These are phyloP conservation scores for Rhizodiscina lignyota DNA, from an alignment of 495 filamentous ascomycete genomes.

Conservation along the genomic window DNA sequence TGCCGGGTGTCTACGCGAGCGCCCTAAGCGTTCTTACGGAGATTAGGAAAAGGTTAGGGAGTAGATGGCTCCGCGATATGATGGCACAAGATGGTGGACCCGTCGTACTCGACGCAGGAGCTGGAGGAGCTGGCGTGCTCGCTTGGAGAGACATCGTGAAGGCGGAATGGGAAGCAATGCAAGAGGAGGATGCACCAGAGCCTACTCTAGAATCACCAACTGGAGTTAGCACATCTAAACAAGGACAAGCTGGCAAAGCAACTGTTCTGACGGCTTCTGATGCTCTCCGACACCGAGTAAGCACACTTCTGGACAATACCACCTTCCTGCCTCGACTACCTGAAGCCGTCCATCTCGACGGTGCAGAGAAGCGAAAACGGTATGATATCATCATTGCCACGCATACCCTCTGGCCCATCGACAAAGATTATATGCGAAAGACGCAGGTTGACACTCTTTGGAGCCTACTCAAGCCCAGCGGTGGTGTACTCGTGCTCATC, in stretches of 20 bases:
- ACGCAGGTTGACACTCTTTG: conserved; percentile 71
- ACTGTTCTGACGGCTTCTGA: conserved; percentile 46
- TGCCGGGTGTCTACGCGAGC: conserved; percentile 68
- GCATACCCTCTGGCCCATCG: conserved; percentile 57
- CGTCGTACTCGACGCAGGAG: conserved; percentile 69
- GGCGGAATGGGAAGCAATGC: conserved; percentile 58
- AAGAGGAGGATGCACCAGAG: conserved; percentile 17
- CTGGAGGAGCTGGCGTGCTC: conserved; percentile 64
- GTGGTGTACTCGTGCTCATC: conserved; percentile 71
- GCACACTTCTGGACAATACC: conserved; percentile 67
- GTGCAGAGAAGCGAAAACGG: conserved; percentile 37
- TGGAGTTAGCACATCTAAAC: neutral
- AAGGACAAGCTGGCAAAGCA: conserved; percentile 27
- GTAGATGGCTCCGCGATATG: conserved; percentile 57
- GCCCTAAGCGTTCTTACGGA: conserved; percentile 61
- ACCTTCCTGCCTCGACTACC: conserved; percentile 84
- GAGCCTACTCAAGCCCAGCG: conserved; percentile 66
- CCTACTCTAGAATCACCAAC: too few species aligned
- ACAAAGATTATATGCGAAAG: conserved; percentile 58
- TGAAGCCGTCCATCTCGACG: conserved; percentile 51
- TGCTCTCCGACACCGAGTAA: conserved; percentile 57
- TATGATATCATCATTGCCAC: conserved; percentile 86
- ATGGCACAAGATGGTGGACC: conserved; percentile 53
- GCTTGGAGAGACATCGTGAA: conserved; percentile 73
- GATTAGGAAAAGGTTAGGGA: conserved; percentile 67